Base-by-base conservation (phyloP, 805 yeast species). In the Clavispora carvajalis region DNA sequence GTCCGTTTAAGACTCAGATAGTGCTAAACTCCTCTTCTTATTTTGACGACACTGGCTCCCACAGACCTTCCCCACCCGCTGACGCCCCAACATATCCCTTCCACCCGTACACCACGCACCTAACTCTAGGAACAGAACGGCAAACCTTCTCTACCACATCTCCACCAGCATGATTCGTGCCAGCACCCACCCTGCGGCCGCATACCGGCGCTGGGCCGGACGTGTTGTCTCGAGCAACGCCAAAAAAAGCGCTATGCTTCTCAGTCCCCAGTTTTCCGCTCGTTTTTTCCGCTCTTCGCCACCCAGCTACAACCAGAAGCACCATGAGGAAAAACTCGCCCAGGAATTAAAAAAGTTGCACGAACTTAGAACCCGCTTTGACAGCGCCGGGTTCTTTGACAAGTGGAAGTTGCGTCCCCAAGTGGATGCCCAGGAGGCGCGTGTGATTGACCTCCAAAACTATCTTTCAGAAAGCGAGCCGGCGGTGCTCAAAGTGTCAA, bases 371-470 rank as follows among this genome's bases (percentile, higher is more conserved):
- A 57, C 56, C 11, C 43, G 38, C 19, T 53, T 49, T 42, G 44
- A 45, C 28, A 37, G 47, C 5, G 59, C 63, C 7, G 54, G 57
- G 5, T 48, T 60, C 35, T 41, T 61, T 33, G 61, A 58, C 22
- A 50, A 51, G 41, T 37, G 59, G 37, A 45, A 44, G 39, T 42
- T 61, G 24, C 55, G 48, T 13, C 44, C 59, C 16, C 43, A 55
- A 33, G 38, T 60, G 8, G 16, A 39, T n/a, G 22, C 29, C n/a
- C 44, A 36, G 19, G 34, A 37, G 35, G 36, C 38, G 22, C 28
- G 30, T 19, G 33, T 42, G 16, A 21, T 28, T 9, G 26, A 29
- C 33, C 29, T 23, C 16, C 34, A 29, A 23, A 29, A 23, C 35
- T 26, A 19, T 31, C 11, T 29, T 19, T 38, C 51, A 21, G 49